phyloP scores from a whole-genome alignment of 225 moss, liverwort and hornwort species.

The Straminergon stramineum region DNA sequence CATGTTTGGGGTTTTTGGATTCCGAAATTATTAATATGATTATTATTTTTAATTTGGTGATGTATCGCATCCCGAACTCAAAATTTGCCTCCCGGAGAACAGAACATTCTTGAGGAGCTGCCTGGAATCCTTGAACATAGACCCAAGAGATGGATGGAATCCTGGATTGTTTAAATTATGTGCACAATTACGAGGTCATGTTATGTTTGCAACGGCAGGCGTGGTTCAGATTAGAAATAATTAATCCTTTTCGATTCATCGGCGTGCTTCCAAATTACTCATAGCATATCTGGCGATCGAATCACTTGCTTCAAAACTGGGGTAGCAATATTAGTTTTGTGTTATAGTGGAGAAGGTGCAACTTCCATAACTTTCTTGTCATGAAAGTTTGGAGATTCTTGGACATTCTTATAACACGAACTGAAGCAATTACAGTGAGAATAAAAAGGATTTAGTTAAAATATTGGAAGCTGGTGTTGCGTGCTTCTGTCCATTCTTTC shows the following conservation, averaged over 20 bases:
- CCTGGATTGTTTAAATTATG: neutral
- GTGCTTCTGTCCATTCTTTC: neutral
- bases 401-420: neutral
- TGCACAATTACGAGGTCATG: neutral
- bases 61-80: neutral
- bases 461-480: neutral
- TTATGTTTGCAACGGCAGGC: neutral
- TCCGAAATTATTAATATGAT: neutral
- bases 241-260: neutral
- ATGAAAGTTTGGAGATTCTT: neutral
- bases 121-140: neutral
- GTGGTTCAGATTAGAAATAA: neutral
- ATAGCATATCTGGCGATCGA: neutral
- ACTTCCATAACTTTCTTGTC: neutral
- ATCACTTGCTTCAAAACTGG: no score
- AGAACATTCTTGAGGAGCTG: neutral
- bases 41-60: neutral
- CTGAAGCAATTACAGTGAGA: neutral
- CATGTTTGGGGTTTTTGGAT: neutral
- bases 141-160: neutral
- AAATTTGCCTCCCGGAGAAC: neutral
- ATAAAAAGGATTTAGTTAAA: neutral
- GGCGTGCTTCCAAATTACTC: neutral
- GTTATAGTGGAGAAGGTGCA: neutral
- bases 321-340: neutral